Evolutionary conservation across 768 basidiomycete genomes (phyloP).

Genomic region (Podaxis sp.): DNA sequence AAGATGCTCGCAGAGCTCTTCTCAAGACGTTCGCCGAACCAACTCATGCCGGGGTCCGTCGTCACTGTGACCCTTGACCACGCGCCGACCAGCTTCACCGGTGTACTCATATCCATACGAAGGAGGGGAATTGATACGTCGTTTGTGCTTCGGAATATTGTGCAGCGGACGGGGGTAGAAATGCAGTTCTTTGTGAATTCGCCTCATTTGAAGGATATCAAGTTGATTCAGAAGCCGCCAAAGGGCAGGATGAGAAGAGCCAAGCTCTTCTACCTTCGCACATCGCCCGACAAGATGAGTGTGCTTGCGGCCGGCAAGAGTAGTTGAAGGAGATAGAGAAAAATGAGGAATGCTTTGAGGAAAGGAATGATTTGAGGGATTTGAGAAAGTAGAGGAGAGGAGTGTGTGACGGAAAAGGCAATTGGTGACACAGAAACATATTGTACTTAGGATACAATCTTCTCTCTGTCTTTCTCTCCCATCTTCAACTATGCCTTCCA

Average conservation of each 20-base stretch:
- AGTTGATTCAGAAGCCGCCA: constrained; percentile 64
- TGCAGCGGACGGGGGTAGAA: constrained; percentile 90
- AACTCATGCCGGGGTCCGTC: constrained; percentile 82
- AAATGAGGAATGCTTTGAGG: neutral
- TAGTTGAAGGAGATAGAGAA: neutral
- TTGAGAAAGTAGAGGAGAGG: too few relatives aligned
- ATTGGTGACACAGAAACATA: constrained; percentile 4
- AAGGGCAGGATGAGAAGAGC: constrained; percentile 66
- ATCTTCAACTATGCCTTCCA: constrained; percentile 32
- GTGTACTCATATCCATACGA: constrained; percentile 80
- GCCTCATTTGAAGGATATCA: constrained; percentile 85
- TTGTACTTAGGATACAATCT: neutral
- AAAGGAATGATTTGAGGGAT: too few relatives aligned
- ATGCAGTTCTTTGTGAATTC: constrained; percentile 86
- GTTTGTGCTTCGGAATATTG: constrained; percentile 85
- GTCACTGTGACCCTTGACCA: constrained; percentile 74
- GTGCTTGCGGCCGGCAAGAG: constrained; percentile 48
- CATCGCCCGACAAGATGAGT: constrained; percentile 83
- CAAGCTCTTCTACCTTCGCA: constrained; percentile 79
- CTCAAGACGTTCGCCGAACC: constrained; percentile 59
- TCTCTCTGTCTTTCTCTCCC: constrained; percentile 2
- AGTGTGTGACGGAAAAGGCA: constrained; percentile 9
- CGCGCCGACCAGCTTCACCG: constrained; percentile 81
- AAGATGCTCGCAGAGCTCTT: constrained; percentile 67
- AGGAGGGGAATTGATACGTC: constrained; percentile 83